phyloP scores from a whole-genome alignment of 495 filamentous ascomycete genomes.

The Friedmanniomyces simplex region DNA sequence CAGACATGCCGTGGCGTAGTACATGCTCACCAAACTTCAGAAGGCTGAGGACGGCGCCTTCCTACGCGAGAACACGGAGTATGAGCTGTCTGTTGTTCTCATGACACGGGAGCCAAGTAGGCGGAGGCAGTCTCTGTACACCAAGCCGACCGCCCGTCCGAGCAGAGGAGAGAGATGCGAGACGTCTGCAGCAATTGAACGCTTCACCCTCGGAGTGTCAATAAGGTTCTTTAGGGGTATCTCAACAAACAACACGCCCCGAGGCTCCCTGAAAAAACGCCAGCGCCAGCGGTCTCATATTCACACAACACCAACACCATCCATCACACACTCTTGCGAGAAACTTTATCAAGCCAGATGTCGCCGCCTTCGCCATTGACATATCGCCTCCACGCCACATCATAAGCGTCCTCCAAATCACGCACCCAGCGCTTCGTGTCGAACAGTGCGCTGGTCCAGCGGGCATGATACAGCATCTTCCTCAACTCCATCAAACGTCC shows the following conservation, averaged over 20 bases:
- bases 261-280: neutral
- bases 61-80: too few species aligned
- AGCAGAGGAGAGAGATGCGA: too few species aligned
- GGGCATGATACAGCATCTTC: constrained; percentile 66
- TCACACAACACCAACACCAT: neutral
- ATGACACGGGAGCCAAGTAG: too few species aligned
- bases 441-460: constrained; percentile 78
- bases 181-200: too few species aligned
- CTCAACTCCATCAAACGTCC: constrained; percentile 68
- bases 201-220: too few species aligned
- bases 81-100: too few species aligned
- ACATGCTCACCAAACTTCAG: too few species aligned
- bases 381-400: constrained; percentile 80
- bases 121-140: too few species aligned
- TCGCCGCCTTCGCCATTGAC: constrained; percentile 80
- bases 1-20: too few species aligned
- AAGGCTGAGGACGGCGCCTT: too few species aligned
- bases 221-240: neutral
- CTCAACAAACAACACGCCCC: neutral
- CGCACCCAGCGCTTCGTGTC: constrained; percentile 87
- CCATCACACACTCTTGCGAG: neutral
- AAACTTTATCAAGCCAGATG: constrained; percentile 39
- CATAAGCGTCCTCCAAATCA: constrained; percentile 83
- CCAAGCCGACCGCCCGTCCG: too few species aligned
- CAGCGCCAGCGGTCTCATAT: neutral